Evolutionary conservation across 805 yeast species (phyloP).

Genomic region (Middelhovenomyces tepae): DNA sequence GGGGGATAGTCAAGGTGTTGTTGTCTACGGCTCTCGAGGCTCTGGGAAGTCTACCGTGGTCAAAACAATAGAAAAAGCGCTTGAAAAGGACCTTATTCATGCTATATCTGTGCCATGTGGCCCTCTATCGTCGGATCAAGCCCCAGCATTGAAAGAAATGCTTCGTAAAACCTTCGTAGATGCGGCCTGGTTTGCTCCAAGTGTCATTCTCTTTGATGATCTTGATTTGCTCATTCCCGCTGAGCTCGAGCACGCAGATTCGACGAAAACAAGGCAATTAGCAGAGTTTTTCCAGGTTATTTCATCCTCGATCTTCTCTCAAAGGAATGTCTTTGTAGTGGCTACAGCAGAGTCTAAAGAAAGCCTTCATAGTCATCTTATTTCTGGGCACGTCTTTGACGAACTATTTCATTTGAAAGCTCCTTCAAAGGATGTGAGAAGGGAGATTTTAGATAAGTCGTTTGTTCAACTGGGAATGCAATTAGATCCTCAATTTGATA

Average conservation of each 20-base stretch:
- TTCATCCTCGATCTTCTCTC: constrained; percentile 31
- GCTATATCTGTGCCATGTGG: constrained; percentile 48
- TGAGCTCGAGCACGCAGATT: constrained; percentile 52
- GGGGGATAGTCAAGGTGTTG: constrained; percentile 38
- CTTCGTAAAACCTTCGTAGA: constrained; percentile 38
- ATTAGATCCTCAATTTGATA: constrained; percentile 35
- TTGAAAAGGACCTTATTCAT: constrained; percentile 36
- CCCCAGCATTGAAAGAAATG: constrained; percentile 37
- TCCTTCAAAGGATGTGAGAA: constrained; percentile 59
- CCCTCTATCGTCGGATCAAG: constrained; percentile 45
- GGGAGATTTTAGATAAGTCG: constrained; percentile 37
- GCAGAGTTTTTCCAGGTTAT: constrained; percentile 49
- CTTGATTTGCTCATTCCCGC: constrained; percentile 64
- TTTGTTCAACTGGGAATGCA: constrained; percentile 27
- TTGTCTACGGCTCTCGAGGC: constrained; percentile 69
- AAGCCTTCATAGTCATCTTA: constrained; percentile 48
- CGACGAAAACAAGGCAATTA: constrained; percentile 52
- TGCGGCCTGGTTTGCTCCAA: constrained; percentile 71
- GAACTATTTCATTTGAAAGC: constrained; percentile 50
- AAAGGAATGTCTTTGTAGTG: constrained; percentile 46
- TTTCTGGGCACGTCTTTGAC: constrained; percentile 64
- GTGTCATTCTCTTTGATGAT: constrained; percentile 68
- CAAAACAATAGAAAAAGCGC: constrained; percentile 31
- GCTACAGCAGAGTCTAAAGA: constrained; percentile 60
- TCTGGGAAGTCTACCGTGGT: constrained; percentile 42